These are phyloP conservation scores for Cymbidium sinense DNA, from an alignment of 106 monocot species.

Conservation along the genomic window DNA sequence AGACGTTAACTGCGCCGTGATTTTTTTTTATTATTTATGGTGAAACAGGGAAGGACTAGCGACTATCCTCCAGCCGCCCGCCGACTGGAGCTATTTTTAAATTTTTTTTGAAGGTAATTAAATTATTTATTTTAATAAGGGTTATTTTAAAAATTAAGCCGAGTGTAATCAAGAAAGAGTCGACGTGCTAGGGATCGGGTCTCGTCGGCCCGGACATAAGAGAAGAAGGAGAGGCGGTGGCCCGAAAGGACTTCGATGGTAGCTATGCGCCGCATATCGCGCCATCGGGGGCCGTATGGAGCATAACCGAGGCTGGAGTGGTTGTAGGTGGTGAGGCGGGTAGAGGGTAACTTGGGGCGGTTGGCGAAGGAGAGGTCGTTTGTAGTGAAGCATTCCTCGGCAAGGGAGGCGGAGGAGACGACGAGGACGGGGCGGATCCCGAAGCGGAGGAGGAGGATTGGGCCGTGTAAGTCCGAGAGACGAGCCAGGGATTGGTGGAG, in stretches of 20 bases:
- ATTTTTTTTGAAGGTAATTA: too few species aligned
- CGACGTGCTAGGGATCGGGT: background rate
- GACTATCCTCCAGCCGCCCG: too few species aligned
- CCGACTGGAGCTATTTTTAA: too few species aligned
- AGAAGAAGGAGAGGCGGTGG: conserved; percentile 5
- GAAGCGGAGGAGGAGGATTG: background rate
- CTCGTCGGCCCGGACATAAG: background rate
- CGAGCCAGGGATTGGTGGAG: conserved; percentile 14
- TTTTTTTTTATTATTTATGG: too few species aligned
- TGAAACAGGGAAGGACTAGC: too few species aligned
- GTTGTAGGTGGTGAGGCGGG: background rate
- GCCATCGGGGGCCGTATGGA: background rate
- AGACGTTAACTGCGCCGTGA: too few species aligned
- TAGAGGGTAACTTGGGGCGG: background rate
- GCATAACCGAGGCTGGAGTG: background rate
- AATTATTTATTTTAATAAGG: too few species aligned
- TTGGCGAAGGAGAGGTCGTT: background rate
- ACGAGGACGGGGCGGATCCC: background rate
- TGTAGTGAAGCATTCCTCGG: background rate
- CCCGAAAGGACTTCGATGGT: background rate
- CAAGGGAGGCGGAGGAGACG: background rate
- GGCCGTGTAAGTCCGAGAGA: conserved; percentile 4
- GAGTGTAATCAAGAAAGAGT: conserved; percentile 13
- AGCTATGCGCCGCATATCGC: background rate
- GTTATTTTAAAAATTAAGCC: too few species aligned